Conservation (phyloP, 2,329 filamentous ascomycete species). For the Paraphoma chrysanthemicola region DNA sequence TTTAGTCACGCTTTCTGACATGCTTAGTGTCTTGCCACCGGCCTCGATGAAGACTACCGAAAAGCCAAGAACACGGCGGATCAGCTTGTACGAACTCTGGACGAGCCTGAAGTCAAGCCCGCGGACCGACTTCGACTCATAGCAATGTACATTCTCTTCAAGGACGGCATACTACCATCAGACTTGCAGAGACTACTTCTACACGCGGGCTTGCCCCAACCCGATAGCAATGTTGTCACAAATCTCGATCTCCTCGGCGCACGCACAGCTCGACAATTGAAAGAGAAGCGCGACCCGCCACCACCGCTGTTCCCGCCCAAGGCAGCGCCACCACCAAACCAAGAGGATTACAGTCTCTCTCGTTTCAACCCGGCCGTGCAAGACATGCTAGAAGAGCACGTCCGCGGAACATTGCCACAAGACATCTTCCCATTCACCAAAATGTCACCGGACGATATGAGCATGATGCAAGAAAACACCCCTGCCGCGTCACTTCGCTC, state of each 20-base stretch:
- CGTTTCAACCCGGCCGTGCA: conserved; percentile 85
- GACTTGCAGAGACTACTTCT: conserved; percentile 85
- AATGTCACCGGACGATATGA: conserved; percentile 66
- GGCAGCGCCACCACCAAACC: conserved; percentile 56
- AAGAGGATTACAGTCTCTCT: conserved; percentile 83
- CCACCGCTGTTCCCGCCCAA: conserved; percentile 77
- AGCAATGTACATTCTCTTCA: conserved; percentile 83
- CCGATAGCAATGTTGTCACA: conserved; percentile 74
- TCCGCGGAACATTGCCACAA: conserved; percentile 51
- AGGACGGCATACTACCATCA: conserved; percentile 81
- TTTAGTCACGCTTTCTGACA: conserved; percentile 2
- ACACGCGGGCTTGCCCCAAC: conserved; percentile 78
- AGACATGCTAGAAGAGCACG: conserved; percentile 77
- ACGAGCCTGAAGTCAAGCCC: conserved; percentile 76
- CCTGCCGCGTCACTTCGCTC: conserved; percentile 76
- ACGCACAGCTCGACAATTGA: conserved; percentile 73
- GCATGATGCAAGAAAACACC: conserved; percentile 61
- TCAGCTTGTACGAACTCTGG: conserved; percentile 83
- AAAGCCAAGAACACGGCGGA: conserved; percentile 90
- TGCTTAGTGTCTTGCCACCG: conserved; percentile 77
- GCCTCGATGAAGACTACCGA: conserved; percentile 88
- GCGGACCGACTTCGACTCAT: conserved; percentile 84
- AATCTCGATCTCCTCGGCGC: conserved; percentile 86
- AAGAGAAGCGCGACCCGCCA: conserved; percentile 73
- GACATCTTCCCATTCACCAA: conserved; percentile 58